phyloP scores from a whole-genome alignment of 768 basidiomycete species.

The Suillus luteus region DNA sequence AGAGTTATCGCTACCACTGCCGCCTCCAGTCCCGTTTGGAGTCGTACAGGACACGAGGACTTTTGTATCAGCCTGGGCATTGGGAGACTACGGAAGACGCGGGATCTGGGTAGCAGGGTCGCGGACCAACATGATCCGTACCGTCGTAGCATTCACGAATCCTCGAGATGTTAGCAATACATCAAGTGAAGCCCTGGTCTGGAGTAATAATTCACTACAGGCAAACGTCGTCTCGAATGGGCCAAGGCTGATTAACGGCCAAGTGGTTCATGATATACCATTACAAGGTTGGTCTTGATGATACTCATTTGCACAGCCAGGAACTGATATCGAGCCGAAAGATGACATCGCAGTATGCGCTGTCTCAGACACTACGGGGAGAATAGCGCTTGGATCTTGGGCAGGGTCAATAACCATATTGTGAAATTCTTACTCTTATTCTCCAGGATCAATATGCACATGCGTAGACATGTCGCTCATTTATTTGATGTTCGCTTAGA shows the following conservation, averaged over 20 bases:
- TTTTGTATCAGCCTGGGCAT: constrained; percentile 21
- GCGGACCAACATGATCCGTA: constrained; percentile 19
- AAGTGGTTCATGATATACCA: constrained; percentile 18
- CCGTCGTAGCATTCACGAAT: constrained; percentile 27
- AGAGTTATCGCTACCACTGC: background rate
- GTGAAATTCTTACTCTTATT: constrained; percentile 15
- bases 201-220: background rate
- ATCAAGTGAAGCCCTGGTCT: too few species aligned
- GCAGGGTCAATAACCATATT: constrained; percentile 34
- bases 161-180: constrained; percentile 9
- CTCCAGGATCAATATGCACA: background rate
- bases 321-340: constrained; percentile 13
- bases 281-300: constrained; percentile 29
- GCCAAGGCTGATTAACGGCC: constrained; percentile 17
- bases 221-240: background rate
- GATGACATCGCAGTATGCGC: constrained; percentile 50
- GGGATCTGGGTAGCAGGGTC: constrained; percentile 28
- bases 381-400: constrained; percentile 44
- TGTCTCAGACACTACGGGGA: constrained; percentile 47
- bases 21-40: too few species aligned
- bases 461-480: background rate
- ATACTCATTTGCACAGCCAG: too few species aligned
- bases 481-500: too few species aligned
- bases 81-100: constrained; percentile 25
- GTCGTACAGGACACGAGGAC: background rate